Evolutionary conservation across 371 early-diverging fungal genomes (phyloP), one percentile per base, ranked within the genome.

Genomic region (Dichotomocladium elegans): DNA sequence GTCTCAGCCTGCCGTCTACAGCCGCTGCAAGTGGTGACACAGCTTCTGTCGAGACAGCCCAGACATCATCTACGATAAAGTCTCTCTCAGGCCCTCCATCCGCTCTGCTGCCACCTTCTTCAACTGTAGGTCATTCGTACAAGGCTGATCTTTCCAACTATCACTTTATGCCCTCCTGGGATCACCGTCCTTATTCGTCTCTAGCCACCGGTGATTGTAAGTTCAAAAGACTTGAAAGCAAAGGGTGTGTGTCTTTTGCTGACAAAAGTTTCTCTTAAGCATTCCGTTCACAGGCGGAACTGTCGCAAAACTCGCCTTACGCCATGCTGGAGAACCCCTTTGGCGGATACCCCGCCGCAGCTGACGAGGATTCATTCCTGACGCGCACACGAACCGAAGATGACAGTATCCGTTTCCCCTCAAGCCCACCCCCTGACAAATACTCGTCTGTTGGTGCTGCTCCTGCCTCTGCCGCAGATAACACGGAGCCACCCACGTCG

Each of bases 361-460:
- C 59, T 14, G 59, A 56, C 35, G 60, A 59, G 19, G 29, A 63
- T 22, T 56, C 59, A n/a, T 46, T 66, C 11, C 21, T 66, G 29
- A 60, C 53, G 19, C 59, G 58, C 19, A n/a, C n/a, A n/a, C 26
- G 31, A 35, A 14, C 49, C 15, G 48, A 33, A 9, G 10, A 24
- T 15, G 24, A 7, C 47, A 47, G 33, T 33, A 22, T 25, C 49
- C 33, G 47, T 1, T 48, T 30, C 31, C 35, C 49, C 19, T 30
- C n/a, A 2, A 48, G 49, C 12, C 33, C 33, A 24, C 49, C 49
- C 21, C 31, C 49, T 24, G 49, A 34, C 5, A 34, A 48, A 19
- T 33, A 37, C 10, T n/a, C 37, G n/a, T 6, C 37, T 37, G 37
- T 17, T 15, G 17, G n/a, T n/a, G n/a, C n/a, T n/a, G n/a, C n/a